A percentile compares a stretch with the other conserved stretches of the same genome.
Evolutionary conservation across 345 rosid genomes (phyloP).

Genomic region (Corchorus olitorius): DNA sequence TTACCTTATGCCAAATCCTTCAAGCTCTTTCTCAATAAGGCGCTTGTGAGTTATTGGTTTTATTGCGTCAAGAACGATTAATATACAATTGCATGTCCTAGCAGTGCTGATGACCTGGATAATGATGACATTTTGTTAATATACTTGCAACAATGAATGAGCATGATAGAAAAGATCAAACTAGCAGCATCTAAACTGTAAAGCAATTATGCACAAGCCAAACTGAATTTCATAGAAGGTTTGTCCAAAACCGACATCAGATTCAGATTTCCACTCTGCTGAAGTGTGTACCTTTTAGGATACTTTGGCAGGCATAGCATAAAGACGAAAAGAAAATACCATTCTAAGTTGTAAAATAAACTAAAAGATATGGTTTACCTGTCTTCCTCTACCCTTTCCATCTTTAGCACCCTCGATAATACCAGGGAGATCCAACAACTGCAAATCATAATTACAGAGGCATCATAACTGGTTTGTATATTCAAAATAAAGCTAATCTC

Average conservation of each 20-base stretch:
- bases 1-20: slow-evolving; percentile 99
- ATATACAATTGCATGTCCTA: slow-evolving; percentile 90
- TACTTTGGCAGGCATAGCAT: slow-evolving; percentile 1
- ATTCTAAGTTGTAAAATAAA: slow-evolving; percentile 5
- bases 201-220: not conserved
- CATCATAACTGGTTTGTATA: not conserved
- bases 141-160: not conserved
- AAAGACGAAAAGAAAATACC: not conserved
- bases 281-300: not conserved
- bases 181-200: slow-evolving; percentile 2
- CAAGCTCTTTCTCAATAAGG: slow-evolving; percentile 95
- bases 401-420: slow-evolving; percentile 99
- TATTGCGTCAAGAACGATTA: slow-evolving; percentile 96
- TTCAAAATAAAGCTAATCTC: slow-evolving; percentile 10
- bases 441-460: slow-evolving; percentile 25
- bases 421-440: slow-evolving; percentile 97
- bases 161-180: not conserved
- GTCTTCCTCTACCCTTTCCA: slow-evolving; percentile 98
- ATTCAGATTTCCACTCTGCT: not conserved
- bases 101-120: slow-evolving; percentile 96
- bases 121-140: slow-evolving; percentile 8
- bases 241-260: not conserved
- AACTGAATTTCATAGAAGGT: not conserved
- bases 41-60: slow-evolving; percentile 99
- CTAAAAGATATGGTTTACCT: slow-evolving; percentile 42